Evolutionary conservation across 225 moss, liverwort and hornwort genomes (phyloP), one percentile per base, ranked within the genome.

Genomic region (Marchantia polymorpha): DNA sequence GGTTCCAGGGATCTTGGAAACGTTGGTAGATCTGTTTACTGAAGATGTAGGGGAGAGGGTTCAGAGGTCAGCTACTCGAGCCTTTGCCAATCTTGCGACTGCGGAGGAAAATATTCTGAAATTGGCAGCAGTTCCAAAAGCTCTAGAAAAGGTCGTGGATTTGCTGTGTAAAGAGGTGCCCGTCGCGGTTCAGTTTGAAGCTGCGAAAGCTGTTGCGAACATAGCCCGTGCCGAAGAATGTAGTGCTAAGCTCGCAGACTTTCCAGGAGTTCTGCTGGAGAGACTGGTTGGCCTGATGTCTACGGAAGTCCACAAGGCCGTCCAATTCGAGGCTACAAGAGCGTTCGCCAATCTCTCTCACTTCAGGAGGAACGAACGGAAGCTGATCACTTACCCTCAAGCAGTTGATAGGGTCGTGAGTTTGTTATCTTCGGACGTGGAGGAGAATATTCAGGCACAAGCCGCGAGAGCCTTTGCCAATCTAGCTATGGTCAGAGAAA

Each of bases 181-280:
- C 2, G 65, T 52, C 67, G 7, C 15, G 16, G 52, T 78, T 14
- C 78, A 78, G 67, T 16, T 52, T 47, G 78, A 78, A 66, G 78
- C 78, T 49, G 50, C 78, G 17, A 78, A 78, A 31, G 78, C 78
- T 51, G 9, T 78, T 17, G 78, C 78, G 12, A 78, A 78, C n/a
- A 60, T 78, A 26, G 64, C 78, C 7, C 78, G 67, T 52, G 20
- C 16, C 2, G 65, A 78, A 22, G 78, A 66, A 16, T 65, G 26
- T 29, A 52, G 65, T 0, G 65, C 50, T 11, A 66, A 52, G 25
- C 6, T 78, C 22, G 78, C 78, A 17, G 26, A 25, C 26, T 51
- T 51, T 48, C 78, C 65, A 25, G 66, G 78, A 65, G 50, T 52
- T 66, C 50, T n/a, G n/a, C n/a, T 78, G 7, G 78, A 78, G 55